Conservation (phyloP, 2,329 filamentous ascomycete genomes). For the Cephalotrichum gorgonifer region DNA sequence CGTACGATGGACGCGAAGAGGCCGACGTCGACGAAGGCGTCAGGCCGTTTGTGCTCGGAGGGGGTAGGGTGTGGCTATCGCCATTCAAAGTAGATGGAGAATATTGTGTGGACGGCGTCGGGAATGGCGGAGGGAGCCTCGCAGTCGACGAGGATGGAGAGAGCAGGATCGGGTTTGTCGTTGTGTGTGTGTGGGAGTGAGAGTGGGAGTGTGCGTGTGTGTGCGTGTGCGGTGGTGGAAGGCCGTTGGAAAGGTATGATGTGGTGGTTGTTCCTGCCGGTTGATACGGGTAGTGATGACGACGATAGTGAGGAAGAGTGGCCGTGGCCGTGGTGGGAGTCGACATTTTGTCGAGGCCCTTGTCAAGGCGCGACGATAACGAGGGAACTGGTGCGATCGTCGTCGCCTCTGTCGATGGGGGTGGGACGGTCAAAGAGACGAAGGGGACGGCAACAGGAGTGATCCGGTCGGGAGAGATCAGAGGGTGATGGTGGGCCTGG, state of each 20-base stretch:
- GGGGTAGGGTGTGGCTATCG: constrained; percentile 4
- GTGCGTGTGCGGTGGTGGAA: constrained; percentile 6
- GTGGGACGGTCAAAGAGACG: background rate
- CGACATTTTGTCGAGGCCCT: constrained; percentile 49
- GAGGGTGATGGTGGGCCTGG: too few species aligned
- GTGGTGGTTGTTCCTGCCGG: constrained; percentile 30
- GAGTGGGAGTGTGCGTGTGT: too few species aligned
- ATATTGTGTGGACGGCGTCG: constrained; percentile 5
- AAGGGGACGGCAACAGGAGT: background rate
- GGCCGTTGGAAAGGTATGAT: constrained; percentile 14
- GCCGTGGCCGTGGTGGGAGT: constrained; percentile 70
- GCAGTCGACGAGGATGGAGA: constrained; percentile 24
- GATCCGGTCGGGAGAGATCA: too few species aligned
- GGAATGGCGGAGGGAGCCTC: constrained; percentile 20
- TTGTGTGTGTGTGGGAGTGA: too few species aligned
- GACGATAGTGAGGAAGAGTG: constrained; percentile 50
- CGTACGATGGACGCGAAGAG: constrained; percentile 12
- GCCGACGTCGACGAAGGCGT: constrained; percentile 9
- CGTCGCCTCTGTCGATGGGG: background rate
- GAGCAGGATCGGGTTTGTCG: constrained; percentile 23
- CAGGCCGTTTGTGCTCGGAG: background rate
- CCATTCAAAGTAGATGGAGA: background rate
- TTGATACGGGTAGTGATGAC: constrained; percentile 51
- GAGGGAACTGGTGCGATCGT: background rate
- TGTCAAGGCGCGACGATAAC: background rate